Evolutionary conservation across 2,329 filamentous ascomycete genomes (phyloP).

Genomic region (Zasmidium cellare): DNA sequence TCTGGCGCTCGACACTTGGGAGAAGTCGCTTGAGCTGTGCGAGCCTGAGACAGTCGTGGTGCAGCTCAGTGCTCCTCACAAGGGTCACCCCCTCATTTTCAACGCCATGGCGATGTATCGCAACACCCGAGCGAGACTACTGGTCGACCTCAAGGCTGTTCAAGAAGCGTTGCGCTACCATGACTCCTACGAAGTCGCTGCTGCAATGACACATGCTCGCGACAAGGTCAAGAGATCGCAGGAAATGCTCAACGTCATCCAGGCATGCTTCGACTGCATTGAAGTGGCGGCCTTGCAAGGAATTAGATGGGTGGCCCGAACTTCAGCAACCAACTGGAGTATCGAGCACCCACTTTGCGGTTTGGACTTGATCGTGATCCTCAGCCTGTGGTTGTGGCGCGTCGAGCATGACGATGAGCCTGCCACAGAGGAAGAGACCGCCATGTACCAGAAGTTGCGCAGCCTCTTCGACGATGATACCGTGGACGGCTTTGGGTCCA

Average conservation of each 20-base stretch:
- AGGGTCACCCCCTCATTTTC: slow-evolving; percentile 94
- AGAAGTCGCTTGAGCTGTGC: slow-evolving; percentile 90
- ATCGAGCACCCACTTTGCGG: slow-evolving; percentile 96
- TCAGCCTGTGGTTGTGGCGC: slow-evolving; percentile 97
- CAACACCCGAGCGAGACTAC: slow-evolving; percentile 85
- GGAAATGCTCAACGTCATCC: slow-evolving; percentile 98
- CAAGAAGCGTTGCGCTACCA: slow-evolving; percentile 97
- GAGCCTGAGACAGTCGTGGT: slow-evolving; percentile 88
- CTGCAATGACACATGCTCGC: slow-evolving; percentile 90
- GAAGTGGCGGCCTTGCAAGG: slow-evolving; percentile 93
- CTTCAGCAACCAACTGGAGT: slow-evolving; percentile 97
- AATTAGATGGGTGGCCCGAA: slow-evolving; percentile 96
- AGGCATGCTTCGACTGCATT: slow-evolving; percentile 96
- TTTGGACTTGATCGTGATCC: slow-evolving; percentile 95
- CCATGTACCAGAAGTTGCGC: slow-evolving; percentile 91
- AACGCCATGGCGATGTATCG: slow-evolving; percentile 97
- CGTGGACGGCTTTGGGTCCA: slow-evolving; percentile 75
- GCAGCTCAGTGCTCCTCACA: slow-evolving; percentile 89
- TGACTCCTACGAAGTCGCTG: slow-evolving; percentile 94
- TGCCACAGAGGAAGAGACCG: slow-evolving; percentile 77
- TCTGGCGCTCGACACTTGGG: slow-evolving; percentile 96
- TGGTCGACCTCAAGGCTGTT: slow-evolving; percentile 93
- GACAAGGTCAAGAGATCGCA: slow-evolving; percentile 92
- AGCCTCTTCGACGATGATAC: slow-evolving; percentile 88
- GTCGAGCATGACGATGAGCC: slow-evolving; percentile 98